Base-by-base conservation (phyloP, 306 rosid species). In the Vachellia collinsii region DNA sequence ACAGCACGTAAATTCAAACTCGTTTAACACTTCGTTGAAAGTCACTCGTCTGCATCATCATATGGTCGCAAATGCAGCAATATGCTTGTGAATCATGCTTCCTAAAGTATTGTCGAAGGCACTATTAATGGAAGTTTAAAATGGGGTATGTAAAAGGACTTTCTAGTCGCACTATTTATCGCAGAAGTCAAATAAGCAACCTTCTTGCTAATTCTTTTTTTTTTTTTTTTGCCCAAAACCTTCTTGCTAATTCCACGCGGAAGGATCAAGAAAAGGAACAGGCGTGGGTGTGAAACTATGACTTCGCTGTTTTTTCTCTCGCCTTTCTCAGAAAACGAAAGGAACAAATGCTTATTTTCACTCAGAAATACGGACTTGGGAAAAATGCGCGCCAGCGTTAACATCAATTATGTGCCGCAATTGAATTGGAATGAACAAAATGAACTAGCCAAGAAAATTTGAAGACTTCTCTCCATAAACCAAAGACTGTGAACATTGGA, bases 131-230 rank as follows among this genome's bases (percentile, higher is more conserved):
- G 10, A 54, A n/a, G 25, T n/a, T 19, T 43, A 53, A 78, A 70
- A 74, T 6, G 1, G n/a, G 53, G 37, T 5, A 37, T 36, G 63
- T 38, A 56, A 53, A 19, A 22, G 64, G 41, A 46, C 25, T 20
- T 20, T 59, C 61, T n/a, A n/a, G n/a, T n/a, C n/a, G n/a, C n/a
- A n/a, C n/a, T n/a, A n/a, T n/a, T n/a, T n/a, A n/a, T n/a, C n/a
- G 4, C 69, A 72, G 6, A 67, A 83, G 70, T 83, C 74, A 86
- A 72, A 80, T 19, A 77, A 78, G 87, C 83, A 34, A 48, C 19
- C 6, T 36, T 23, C 29, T 65, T 77, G 36, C 65, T 51, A 20
- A 74, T 50, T 79, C 83, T n/a, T n/a, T n/a, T n/a, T n/a, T n/a
- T n/a, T n/a, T n/a, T n/a, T n/a, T n/a, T n/a, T n/a, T n/a, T n/a